Evolutionary conservation across 768 basidiomycete species (phyloP).

Genomic region (Amanita rubescens): DNA sequence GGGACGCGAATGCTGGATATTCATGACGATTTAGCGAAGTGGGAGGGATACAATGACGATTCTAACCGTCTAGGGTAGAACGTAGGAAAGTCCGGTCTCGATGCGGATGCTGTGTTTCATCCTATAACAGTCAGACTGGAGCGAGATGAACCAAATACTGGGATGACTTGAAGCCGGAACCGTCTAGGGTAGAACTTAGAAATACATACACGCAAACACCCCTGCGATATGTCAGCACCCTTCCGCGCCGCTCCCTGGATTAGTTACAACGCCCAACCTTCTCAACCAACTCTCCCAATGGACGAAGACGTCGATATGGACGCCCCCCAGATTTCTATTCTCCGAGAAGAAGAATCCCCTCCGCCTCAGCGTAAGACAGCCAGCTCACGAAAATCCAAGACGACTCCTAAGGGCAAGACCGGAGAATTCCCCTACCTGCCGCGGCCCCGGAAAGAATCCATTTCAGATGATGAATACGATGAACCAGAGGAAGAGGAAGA

Average conservation of each 20-base stretch:
- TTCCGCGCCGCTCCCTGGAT: conserved; percentile 64
- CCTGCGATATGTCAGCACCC: conserved; percentile 29
- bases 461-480: conserved; percentile 47
- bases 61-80: conserved; percentile 29
- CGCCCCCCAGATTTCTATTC: conserved; percentile 75
- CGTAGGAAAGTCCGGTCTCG: conserved; percentile 49
- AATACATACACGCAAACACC: conserved; percentile 31
- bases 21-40: conserved; percentile 50
- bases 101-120: conserved; percentile 50
- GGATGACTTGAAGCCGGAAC: conserved; percentile 50
- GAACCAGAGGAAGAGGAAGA: conserved; percentile 72
- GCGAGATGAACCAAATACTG: conserved; percentile 46
- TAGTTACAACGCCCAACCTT: conserved; percentile 34
- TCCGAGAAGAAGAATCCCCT: conserved; percentile 65
- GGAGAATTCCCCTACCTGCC: conserved; percentile 7
- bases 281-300: conserved; percentile 24
- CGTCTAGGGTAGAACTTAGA: too few relatives aligned
- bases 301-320: conserved; percentile 61
- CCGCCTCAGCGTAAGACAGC: conserved; percentile 38
- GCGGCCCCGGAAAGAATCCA: conserved; percentile 17
- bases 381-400: conserved; percentile 12
- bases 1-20: conserved; percentile 53
- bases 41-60: conserved; percentile 53
- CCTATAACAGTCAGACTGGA: conserved; percentile 43
- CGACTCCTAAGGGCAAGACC: conserved; percentile 8